Evolutionary conservation across 768 basidiomycete genomes (phyloP).

Genomic region (Jaapia argillacea): DNA sequence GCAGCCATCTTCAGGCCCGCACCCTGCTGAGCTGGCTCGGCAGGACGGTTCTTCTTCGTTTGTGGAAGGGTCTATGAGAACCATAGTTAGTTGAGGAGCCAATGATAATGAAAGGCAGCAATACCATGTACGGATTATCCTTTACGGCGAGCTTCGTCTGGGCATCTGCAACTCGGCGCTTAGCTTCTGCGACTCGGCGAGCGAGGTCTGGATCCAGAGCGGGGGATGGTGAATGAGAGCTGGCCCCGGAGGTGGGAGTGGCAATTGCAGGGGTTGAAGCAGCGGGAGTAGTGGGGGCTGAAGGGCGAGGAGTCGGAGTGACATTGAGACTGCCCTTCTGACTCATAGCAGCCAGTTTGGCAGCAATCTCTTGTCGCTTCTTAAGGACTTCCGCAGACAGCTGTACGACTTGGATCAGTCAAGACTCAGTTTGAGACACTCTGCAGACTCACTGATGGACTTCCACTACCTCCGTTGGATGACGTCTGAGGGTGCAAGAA

Average conservation of each 20-base stretch:
- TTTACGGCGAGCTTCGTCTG: slow-evolving; percentile 66
- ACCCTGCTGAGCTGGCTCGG: slow-evolving; percentile 65
- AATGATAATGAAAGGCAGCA: background rate
- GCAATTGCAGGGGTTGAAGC: slow-evolving; percentile 16
- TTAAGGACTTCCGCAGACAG: slow-evolving; percentile 54
- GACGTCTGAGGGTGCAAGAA: slow-evolving; percentile 39
- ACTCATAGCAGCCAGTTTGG: slow-evolving; percentile 75
- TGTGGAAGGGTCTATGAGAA: slow-evolving; percentile 39
- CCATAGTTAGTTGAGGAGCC: background rate
- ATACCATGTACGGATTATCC: slow-evolving; percentile 86
- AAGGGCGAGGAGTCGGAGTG: slow-evolving; percentile 6
- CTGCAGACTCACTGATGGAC: slow-evolving; percentile 30
- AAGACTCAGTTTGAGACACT: background rate
- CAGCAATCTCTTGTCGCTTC: slow-evolving; percentile 77
- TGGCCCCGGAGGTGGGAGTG: background rate
- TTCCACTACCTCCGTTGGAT: slow-evolving; percentile 32
- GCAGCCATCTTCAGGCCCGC: slow-evolving; percentile 86
- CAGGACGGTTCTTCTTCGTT: slow-evolving; percentile 40
- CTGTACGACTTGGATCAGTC: slow-evolving; percentile 16
- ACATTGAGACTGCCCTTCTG: slow-evolving; percentile 24
- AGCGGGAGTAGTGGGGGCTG: slow-evolving; percentile 26
- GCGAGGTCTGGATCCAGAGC: slow-evolving; percentile 49
- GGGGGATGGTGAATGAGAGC: slow-evolving; percentile 17
- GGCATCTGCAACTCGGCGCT: slow-evolving; percentile 73
- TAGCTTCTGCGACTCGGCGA: slow-evolving; percentile 75